phyloP scores from a whole-genome alignment of 2,329 filamentous ascomycete genomes.

The Moelleriella libera region DNA sequence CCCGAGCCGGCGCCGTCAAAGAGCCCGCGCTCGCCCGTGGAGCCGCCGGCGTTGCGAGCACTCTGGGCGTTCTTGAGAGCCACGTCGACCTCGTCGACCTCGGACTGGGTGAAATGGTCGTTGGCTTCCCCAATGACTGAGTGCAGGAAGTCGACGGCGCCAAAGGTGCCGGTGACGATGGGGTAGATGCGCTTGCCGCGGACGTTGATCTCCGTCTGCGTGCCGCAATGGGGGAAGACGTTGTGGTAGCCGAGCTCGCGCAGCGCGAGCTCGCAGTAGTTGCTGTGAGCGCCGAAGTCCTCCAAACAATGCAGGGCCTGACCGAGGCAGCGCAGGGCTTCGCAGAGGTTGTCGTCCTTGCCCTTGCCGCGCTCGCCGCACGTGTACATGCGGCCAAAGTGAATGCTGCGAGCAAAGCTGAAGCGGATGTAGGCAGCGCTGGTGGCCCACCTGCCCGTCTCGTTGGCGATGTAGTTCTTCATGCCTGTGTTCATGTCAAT shows the following conservation, averaged over 20 bases:
- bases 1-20: conserved; percentile 24
- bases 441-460: conserved; percentile 75
- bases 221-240: conserved; percentile 67
- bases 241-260: conserved; percentile 67
- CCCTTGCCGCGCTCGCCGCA: conserved; percentile 45
- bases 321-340: conserved; percentile 63
- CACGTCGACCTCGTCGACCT: conserved; percentile 67
- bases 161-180: conserved; percentile 60
- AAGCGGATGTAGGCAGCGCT: conserved; percentile 73
- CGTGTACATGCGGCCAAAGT: conserved; percentile 64
- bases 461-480: conserved; percentile 98
- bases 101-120: conserved; percentile 74
- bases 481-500: conserved; percentile 73
- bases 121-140: conserved; percentile 65
- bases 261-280: conserved; percentile 67
- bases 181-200: conserved; percentile 56
- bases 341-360: conserved; percentile 64
- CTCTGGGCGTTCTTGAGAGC: conserved; percentile 57
- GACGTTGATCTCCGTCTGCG: conserved; percentile 45
- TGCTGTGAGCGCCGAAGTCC: conserved; percentile 69
- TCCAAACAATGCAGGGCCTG: conserved; percentile 68
- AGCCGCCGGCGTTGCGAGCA: conserved; percentile 18
- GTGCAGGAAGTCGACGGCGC: conserved; percentile 73
- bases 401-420: conserved; percentile 60
- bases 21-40: conserved; percentile 24